Evolutionary conservation across 208 protist genomes (phyloP), one percentile per base, ranked within the genome.

Genomic region (Acanthamoeba sp.): DNA sequence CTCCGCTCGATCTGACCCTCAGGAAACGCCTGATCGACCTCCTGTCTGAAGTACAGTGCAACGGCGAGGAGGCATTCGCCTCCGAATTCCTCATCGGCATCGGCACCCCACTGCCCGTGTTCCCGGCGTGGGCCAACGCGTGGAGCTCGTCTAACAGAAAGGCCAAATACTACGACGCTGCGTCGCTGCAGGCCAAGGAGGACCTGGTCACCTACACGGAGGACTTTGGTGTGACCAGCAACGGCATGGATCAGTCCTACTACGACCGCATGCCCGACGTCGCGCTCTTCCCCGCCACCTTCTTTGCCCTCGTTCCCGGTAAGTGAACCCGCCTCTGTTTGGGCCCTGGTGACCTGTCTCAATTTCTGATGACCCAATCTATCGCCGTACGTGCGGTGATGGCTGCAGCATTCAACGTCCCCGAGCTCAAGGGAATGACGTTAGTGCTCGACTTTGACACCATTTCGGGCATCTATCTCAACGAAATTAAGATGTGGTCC

Each of bases 401-500:
- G 14, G 0, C 10, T 40, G 10, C 24, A 80, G 71, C 32, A 27
- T 80, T 32, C 71, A 38, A 80, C 40, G 29, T 80, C 9, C 36
- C 40, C 20, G 36, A 80, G 71, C 36, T 80, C 22, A 80, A 48
- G 18, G 71, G 71, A 7, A 32, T 50, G 38, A 48, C 32, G 27
- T 24, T 80, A 7, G 71, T 80, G 71, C 71, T 80, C 71, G 71
- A 80, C 36, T 80, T 80, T 18, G 71, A 38, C 7, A 80, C 71
- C 22, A 48, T 48, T 20, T 1, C 71, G 2, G 71, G 27, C 71
- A 80, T 80, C 32, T 80, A 80, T 24, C 71, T 80, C 34, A 48
- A 48, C 71, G 29, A 80, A 32, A 80, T 80, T 4, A 80, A 32
- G 10, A 80, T 0, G 71, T 80, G 71, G 71, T 38, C 20, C 14